Percentiles rank a stretch among this genome's conserved stretches.
Evolutionary conservation across 2,329 filamentous ascomycete species (phyloP).

Genomic region (Emericellopsis atlantica): DNA sequence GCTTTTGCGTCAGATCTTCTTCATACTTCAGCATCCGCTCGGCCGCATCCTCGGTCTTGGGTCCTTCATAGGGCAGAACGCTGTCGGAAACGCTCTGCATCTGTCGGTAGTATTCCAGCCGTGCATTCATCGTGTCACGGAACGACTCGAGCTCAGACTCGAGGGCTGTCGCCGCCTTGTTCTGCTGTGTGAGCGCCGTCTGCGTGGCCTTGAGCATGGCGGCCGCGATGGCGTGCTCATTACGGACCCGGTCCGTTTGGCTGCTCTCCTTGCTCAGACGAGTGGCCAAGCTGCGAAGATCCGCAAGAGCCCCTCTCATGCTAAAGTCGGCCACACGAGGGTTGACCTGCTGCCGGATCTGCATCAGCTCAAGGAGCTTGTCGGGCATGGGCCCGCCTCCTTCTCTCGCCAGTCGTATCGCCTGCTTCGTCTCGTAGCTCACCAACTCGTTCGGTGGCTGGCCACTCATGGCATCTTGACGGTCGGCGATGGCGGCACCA

Average conservation of each 20-base stretch:
- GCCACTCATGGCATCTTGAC: conserved; percentile 64
- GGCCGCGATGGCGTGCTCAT: conserved; percentile 55
- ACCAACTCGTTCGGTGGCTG: conserved; percentile 58
- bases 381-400: conserved; percentile 61
- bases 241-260: conserved; percentile 38
- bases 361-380: conserved; percentile 38
- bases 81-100: conserved; percentile 85
- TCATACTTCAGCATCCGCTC: conserved; percentile 15
- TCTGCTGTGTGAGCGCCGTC: conserved; percentile 35
- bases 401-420: conserved; percentile 45
- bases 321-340: conserved; percentile 43
- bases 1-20: conserved; percentile 35
- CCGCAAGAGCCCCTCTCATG: conserved; percentile 55
- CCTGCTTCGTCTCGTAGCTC: conserved; percentile 55
- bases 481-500: conserved; percentile 64
- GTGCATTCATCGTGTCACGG: conserved; percentile 66
- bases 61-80: conserved; percentile 61
- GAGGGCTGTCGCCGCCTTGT: conserved; percentile 30
- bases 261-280: conserved; percentile 13
- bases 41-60: conserved; percentile 37
- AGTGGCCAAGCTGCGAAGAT: conserved; percentile 52
- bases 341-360: conserved; percentile 31
- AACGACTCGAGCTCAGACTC: conserved; percentile 68
- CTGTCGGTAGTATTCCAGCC: conserved; percentile 82
- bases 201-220: conserved; percentile 50